Conservation (phyloP, 2,329 filamentous ascomycete genomes). For the Ophiostoma montium region DNA sequence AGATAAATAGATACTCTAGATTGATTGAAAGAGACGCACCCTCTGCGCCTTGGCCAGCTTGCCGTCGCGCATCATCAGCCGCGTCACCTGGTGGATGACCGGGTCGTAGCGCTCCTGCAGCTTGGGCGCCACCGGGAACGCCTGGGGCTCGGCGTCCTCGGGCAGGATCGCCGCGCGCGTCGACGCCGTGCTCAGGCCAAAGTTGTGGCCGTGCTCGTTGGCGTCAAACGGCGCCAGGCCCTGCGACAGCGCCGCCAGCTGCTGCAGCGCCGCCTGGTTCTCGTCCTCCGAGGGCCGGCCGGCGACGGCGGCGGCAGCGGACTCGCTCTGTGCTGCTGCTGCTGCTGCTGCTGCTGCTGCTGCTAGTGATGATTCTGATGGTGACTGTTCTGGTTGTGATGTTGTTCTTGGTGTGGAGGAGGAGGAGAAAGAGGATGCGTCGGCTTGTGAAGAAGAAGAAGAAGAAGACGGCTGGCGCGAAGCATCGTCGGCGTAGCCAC, state of each 20-base stretch:
- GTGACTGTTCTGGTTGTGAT: too few relatives aligned
- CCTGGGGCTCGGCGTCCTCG: conserved; percentile 21
- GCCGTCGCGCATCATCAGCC: conserved; percentile 80
- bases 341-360: background rate
- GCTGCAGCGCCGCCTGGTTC: conserved; percentile 28
- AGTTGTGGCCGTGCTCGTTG: conserved; percentile 52
- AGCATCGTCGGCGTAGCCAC: conserved; percentile 18
- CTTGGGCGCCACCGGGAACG: conserved; percentile 46
- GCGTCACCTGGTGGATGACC: conserved; percentile 74
- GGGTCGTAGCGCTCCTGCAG: conserved; percentile 76
- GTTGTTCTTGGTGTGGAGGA: background rate
- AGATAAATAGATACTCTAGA: background rate
- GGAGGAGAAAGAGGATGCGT: background rate
- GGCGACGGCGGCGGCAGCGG: background rate
- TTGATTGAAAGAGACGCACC: conserved; percentile 34
- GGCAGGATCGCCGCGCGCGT: conserved; percentile 1
- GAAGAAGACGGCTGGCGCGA: background rate
- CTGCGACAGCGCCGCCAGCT: conserved; percentile 21
- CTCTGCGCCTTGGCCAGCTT: conserved; percentile 83
- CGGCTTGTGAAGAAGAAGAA: background rate
- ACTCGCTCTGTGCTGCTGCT: background rate
- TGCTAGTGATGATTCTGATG: background rate
- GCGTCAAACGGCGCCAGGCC: conserved; percentile 21
- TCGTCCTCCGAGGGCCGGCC: conserved; percentile 13
- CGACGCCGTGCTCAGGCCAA: conserved; percentile 45